Conservation (phyloP, 2,329 filamentous ascomycete genomes). For the Penicillium sp. region DNA sequence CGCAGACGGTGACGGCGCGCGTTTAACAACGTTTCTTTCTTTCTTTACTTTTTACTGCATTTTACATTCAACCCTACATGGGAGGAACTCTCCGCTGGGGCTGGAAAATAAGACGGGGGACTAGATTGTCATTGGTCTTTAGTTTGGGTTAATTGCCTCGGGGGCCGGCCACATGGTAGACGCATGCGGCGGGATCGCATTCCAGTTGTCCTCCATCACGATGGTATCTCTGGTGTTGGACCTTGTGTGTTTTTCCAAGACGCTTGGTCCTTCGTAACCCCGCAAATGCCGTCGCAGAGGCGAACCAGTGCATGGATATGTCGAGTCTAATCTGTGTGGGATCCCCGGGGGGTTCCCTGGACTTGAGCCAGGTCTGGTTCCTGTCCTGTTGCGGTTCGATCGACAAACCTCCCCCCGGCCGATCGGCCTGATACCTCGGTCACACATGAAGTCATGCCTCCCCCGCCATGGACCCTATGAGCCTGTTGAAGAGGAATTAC, state of each 20-base stretch:
- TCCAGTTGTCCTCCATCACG: not conserved
- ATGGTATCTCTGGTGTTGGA: not conserved
- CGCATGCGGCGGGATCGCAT: constrained; percentile 20
- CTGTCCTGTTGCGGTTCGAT: constrained; percentile 25
- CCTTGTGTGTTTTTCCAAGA: constrained; percentile 9
- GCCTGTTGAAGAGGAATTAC: constrained; percentile 10
- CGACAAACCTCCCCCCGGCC: constrained; percentile 23
- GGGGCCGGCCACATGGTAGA: constrained; percentile 14
- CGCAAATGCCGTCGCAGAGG: constrained; percentile 16
- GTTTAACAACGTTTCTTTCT: constrained; percentile 2
- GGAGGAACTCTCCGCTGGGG: constrained; percentile 1
- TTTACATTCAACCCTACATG: constrained; percentile 4
- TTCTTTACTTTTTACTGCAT: constrained; percentile 7
- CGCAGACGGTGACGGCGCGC: constrained; percentile 8
- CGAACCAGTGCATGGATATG: constrained; percentile 7
- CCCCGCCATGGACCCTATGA: constrained; percentile 15
- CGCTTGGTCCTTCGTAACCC: constrained; percentile 28
- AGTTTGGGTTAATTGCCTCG: constrained; percentile 20
- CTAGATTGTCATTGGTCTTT: constrained; percentile 4
- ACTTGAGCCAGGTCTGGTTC: constrained; percentile 14
- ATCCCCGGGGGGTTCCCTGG: constrained; percentile 13
- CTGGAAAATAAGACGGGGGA: constrained; percentile 6
- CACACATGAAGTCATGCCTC: constrained; percentile 30
- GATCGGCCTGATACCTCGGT: constrained; percentile 31
- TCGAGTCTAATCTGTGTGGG: constrained; percentile 7